Conservation (phyloP, 2,329 filamentous ascomycete genomes). For the Passalora sequoiae region DNA sequence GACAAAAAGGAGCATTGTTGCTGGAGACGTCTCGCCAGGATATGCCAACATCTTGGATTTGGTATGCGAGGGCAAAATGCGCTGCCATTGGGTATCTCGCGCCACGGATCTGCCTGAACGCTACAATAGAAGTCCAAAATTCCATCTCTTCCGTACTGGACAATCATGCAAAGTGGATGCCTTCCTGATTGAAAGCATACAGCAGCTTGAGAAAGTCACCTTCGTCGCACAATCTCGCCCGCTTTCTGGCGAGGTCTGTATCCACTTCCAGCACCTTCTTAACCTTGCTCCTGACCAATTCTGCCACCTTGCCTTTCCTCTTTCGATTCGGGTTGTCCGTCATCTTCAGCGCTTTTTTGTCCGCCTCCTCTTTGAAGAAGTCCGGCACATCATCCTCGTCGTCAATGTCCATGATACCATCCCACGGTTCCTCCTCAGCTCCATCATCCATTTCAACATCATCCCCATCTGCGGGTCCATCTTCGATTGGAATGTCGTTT, state of each 20-base stretch:
- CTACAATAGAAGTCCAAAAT: no score
- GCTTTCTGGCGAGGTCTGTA: constrained; percentile 73
- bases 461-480: constrained; percentile 50
- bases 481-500: constrained; percentile 73
- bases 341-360: constrained; percentile 53
- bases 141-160: no score
- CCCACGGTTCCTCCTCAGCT: constrained; percentile 42
- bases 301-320: constrained; percentile 72
- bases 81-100: no score
- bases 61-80: no score
- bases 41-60: no score
- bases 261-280: constrained; percentile 75
- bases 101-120: no score
- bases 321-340: constrained; percentile 54
- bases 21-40: no score
- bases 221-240: constrained; percentile 83
- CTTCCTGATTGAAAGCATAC: constrained; percentile 81
- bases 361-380: constrained; percentile 68
- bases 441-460: constrained; percentile 42
- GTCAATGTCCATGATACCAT: constrained; percentile 50
- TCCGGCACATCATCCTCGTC: constrained; percentile 70
- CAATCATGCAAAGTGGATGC: constrained; percentile 83
- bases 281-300: constrained; percentile 82
- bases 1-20: no score
- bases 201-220: constrained; percentile 82